Evolutionary conservation across 2,329 filamentous ascomycete species (phyloP), one percentile per base, ranked within the genome.

Genomic region (Ophiostoma perfectum): DNA sequence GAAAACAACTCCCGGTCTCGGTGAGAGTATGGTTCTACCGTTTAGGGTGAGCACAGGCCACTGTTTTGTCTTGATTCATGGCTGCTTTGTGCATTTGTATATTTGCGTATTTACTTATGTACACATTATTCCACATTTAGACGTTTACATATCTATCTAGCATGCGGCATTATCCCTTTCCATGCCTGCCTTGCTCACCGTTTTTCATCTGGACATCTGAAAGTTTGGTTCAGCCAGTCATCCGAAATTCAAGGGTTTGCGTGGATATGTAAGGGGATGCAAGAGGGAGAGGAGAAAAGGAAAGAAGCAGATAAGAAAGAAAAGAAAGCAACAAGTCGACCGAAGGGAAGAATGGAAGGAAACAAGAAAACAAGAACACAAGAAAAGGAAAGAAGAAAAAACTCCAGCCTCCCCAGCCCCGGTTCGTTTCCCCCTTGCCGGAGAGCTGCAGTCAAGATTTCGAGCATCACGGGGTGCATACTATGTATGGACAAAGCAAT

Each of bases 1-100:
- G 18, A 55, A 55, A 55, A n/a, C 49, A 55, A 11, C 49, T 60
- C 55, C 55, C 9, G 27, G 27, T 16, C 55, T 60, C 55, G 55
- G 55, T 60, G 55, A 38, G 27, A 5, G 12, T 27, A 44, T 44
- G 7, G 42, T 44, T 44, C 42, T 7, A 12, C 42, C 42, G 42
- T 12, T 44, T 44, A 8, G 42, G 6, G 42, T 49, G 12, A n/a
- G 47, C 47, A 49, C 47, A 49, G 47, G 47, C 47, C 42, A 44
- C 42, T 12, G 42, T 44, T 44, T 44, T 44, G 11, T 12, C 42
- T 44, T 12, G 27, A 27, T 27, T 27, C 27, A 27, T 27, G 27
- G 27, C 27, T 2, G 27, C 27, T 27, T 27, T 27, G 27, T 27
- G 27, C 27, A 27, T 27, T 27, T 27, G 27, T 27, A 27, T 27